Conservation (phyloP, 1,139 yeast genomes). For the Kodamaea sp. region DNA sequence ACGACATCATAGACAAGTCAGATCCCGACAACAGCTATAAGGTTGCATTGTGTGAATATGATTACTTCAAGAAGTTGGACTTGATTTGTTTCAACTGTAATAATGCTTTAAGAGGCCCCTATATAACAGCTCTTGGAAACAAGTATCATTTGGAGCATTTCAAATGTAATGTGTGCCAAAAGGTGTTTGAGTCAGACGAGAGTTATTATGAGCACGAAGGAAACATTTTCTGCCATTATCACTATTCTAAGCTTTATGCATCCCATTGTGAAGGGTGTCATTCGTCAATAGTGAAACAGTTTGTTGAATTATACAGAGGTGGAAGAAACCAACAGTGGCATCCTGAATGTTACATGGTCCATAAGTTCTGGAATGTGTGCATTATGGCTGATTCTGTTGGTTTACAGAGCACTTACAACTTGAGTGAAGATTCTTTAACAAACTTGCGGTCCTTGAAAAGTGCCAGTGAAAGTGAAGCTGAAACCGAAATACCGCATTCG, state of each 20-base stretch:
- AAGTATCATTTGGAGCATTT: constrained; percentile 96
- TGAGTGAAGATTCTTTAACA: constrained; percentile 12
- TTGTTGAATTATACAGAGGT: constrained; percentile 88
- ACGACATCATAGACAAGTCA: constrained; percentile 37
- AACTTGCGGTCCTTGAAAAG: constrained; percentile 13
- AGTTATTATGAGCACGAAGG: constrained; percentile 89
- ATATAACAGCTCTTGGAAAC: constrained; percentile 89
- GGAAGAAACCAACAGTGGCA: constrained; percentile 99
- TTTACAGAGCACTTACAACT: constrained; percentile 35
- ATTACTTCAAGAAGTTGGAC: constrained; percentile 82
- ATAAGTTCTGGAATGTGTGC: constrained; percentile 93
- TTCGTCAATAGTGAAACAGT: constrained; percentile 88
- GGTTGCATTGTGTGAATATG: constrained; percentile 88
- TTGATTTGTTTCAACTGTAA: constrained; percentile 84
- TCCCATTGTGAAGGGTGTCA: constrained; percentile 93
- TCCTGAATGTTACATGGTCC: constrained; percentile 98
- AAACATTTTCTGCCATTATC: constrained; percentile 85
- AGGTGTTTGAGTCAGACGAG: constrained; percentile 89
- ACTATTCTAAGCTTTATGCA: constrained; percentile 82
- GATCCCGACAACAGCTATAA: constrained; percentile 34
- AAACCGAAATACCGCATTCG: constrained; percentile 1
- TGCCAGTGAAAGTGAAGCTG: constrained; percentile 10
- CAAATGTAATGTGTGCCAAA: constrained; percentile 84
- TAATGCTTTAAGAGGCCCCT: constrained; percentile 85
- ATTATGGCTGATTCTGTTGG: constrained; percentile 69